Evolutionary conservation across 148 eudicot species (phyloP).

Genomic region (Tetragonia tetragonoides): DNA sequence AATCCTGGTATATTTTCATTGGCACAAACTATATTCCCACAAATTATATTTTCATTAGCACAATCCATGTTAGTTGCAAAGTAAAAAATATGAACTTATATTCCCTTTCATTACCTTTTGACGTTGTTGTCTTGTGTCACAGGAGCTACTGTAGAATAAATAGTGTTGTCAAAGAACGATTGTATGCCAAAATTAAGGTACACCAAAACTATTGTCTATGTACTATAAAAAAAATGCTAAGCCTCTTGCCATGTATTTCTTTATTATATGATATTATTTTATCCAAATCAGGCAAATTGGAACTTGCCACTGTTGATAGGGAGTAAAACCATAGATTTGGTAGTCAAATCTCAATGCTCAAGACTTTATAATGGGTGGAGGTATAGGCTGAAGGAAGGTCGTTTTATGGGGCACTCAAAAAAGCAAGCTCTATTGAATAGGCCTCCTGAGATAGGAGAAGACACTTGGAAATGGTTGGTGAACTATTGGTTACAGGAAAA

Average conservation of each 20-base stretch:
- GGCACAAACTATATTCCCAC: too few relatives aligned
- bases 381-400: background rate
- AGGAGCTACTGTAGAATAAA: background rate
- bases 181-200: background rate
- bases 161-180: background rate
- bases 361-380: background rate
- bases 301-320: background rate
- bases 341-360: background rate
- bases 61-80: too few relatives aligned
- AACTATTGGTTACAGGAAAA: background rate
- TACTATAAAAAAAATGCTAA: background rate
- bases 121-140: too few relatives aligned
- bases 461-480: background rate
- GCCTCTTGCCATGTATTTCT: background rate
- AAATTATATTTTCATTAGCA: too few relatives aligned
- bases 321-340: background rate
- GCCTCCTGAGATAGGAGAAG: background rate
- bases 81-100: too few relatives aligned
- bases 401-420: background rate
- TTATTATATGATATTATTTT: background rate
- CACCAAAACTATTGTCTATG: background rate
- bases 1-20: background rate
- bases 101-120: background rate
- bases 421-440: background rate
- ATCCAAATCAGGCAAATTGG: background rate